Evolutionary conservation across 176 grass and related monocot genomes (phyloP), one percentile per base, ranked within the genome.

Genomic region (Rhipidocladum racemiflorum): DNA sequence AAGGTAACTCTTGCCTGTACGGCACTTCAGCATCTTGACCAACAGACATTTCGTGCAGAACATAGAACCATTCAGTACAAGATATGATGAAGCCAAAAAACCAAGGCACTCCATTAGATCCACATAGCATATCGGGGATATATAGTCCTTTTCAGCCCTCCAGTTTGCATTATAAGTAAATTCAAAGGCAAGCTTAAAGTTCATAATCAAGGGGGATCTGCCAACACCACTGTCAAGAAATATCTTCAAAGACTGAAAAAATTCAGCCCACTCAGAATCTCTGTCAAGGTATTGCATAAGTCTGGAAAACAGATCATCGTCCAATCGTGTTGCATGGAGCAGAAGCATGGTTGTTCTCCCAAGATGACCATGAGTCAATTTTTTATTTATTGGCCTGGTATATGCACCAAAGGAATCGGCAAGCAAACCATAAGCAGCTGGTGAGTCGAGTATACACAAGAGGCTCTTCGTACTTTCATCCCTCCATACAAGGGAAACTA

Each of bases 31-130:
- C 55, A 94, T 87, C 51, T 85, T 87, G 61, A 76, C 15, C 50
- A 97, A 83, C 21, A 88, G 50, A 83, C 67, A 87, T 89, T 86
- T 89, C 17, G 94, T 89, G 21, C 85, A 80, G 4, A 90, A 76
- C 29, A 89, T 43, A 67, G 68, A 61, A 14, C 81, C 23, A 77
- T 64, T 8, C 42, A 43, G 63, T 45, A 84, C 65, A 72, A 46
- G 73, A 54, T 72, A 66, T 0, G 85, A 85, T 5, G 83, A 83
- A 68, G 83, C 60, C 35, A 97, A 77, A 38, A 97, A 92, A 21
- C 50, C 49, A 80, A 97, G 87, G 66, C 61, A 84, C 27, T 92
- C 90, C 4, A 92, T 18, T 21, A 97, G 90, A 82, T 88, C 88
- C n/a, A 92, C 56, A 71, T 73, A 94, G 57, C 83, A 92, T 4